Percentiles rank a stretch among this genome's conserved stretches.
Evolutionary conservation across 306 rosid genomes (phyloP).

Genomic region (Boehmeria nivea): DNA sequence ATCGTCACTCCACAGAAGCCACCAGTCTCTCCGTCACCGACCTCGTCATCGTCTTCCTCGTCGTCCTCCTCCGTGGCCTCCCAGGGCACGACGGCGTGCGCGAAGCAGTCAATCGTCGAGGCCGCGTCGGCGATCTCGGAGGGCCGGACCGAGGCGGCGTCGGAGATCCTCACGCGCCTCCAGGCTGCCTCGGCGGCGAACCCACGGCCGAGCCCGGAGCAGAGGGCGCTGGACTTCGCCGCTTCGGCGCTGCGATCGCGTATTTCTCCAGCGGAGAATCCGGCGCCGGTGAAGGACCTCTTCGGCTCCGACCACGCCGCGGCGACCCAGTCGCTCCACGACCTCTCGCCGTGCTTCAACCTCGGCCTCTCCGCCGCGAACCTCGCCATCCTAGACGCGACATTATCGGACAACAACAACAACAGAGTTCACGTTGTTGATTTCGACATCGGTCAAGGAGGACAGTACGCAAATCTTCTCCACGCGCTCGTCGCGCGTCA

Average conservation of each 20-base stretch:
- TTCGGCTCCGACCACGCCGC: conserved; percentile 48
- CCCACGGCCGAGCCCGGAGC: conserved; percentile 40
- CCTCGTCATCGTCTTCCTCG: conserved; percentile 54
- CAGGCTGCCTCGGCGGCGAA: conserved; percentile 2
- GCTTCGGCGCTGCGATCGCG: conserved; percentile 60
- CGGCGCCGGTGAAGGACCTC: conserved; percentile 41
- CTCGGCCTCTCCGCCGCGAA: conserved; percentile 71
- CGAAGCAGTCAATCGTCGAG: conserved; percentile 59
- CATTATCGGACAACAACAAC: conserved; percentile 36
- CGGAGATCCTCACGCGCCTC: conserved; percentile 5
- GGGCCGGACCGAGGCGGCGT: conserved; percentile 46
- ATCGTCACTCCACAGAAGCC: conserved; percentile 19
- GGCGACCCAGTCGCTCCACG: conserved; percentile 62
- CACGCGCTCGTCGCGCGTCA: conserved; percentile 38
- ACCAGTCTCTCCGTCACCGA: conserved; percentile 58
- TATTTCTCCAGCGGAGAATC: conserved; percentile 38
- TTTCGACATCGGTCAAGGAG: conserved; percentile 74
- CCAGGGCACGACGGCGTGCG: conserved; percentile 35
- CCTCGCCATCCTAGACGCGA: conserved; percentile 65
- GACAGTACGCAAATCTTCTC: conserved; percentile 49
- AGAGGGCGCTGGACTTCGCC: conserved; percentile 40
- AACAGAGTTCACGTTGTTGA: conserved; percentile 62
- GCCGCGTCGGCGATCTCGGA: conserved; percentile 77
- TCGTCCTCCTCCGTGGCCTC: conserved; percentile 60
- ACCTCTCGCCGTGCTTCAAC: conserved; percentile 46